Percentiles rank a stretch among this genome's conserved stretches.
Evolutionary conservation across 345 rosid genomes (phyloP).

Genomic region (Linum tenue): DNA sequence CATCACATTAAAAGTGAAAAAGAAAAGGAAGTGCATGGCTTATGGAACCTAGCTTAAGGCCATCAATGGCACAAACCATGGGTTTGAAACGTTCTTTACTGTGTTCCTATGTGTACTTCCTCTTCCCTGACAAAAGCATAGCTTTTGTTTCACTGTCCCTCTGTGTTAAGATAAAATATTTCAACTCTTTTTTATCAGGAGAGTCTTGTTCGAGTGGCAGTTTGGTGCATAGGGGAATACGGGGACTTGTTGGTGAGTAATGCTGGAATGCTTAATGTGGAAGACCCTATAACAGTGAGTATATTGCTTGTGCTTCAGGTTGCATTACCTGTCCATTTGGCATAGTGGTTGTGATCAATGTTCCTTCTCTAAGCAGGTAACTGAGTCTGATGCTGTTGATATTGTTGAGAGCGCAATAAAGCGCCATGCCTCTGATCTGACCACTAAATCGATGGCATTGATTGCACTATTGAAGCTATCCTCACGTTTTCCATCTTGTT

Average conservation of each 20-base stretch:
- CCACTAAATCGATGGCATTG: constrained; percentile 87
- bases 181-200: constrained; percentile 46
- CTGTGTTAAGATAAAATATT: background rate
- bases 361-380: constrained; percentile 52
- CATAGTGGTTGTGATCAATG: too few relatives aligned
- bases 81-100: constrained; percentile 18
- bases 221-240: constrained; percentile 99
- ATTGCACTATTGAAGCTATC: constrained; percentile 82
- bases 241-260: constrained; percentile 89
- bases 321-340: constrained; percentile 9
- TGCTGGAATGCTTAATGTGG: constrained; percentile 75
- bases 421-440: constrained; percentile 59
- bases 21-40: too few relatives aligned
- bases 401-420: constrained; percentile 60
- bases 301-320: constrained; percentile 9
- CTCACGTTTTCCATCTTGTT: constrained; percentile 87
- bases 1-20: too few relatives aligned
- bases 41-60: too few relatives aligned
- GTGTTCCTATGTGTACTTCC: constrained; percentile 12
- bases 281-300: constrained; percentile 86
- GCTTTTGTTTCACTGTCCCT: background rate
- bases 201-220: constrained; percentile 88
- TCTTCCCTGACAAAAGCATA: background rate
- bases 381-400: constrained; percentile 88
- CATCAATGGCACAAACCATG: background rate